Base-by-base conservation (phyloP, 306 rosid species). In the Leucaena leucocephala region DNA sequence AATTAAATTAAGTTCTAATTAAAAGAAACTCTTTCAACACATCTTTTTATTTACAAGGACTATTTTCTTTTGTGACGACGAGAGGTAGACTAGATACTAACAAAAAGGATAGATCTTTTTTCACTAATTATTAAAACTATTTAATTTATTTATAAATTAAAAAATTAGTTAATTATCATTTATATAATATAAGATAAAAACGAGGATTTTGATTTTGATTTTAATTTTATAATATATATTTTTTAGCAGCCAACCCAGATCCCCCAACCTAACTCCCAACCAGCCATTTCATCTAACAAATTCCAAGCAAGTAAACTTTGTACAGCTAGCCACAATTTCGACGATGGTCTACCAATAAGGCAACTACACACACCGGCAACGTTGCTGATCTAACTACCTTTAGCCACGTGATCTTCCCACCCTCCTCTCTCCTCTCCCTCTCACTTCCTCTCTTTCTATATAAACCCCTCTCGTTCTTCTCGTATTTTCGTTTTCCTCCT, bases 371-470 rank as follows among this genome's bases (percentile, higher is more conserved):
- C 40, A n/a, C 0, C 48, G 17, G 36, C 70, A 81, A 14, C 17
- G 49, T 4, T 42, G 50, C 80, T 76, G 75, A 69, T 85, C 89
- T 76, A 88, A 85, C 89, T 65, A 79, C 84, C 86, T 5, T 0
- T 19, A 14, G 78, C 88, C 91, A 88, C 89, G 89, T 88, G 91
- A 80, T 54, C 49, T 76, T 34, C 87, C 46, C 81, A 58, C 70
- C 78, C 35, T 1, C 55, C 55, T 17, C 8, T 4, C 38, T 43
- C 6, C 78, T 79, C 69, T 59, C 43, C n/a, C 12, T 15, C n/a
- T 4, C 39, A 3, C 3, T 36, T 4, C 39, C 4, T 0, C 58
- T 10, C 10, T 39, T 19, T 6, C 78, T 82, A 76, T 82, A 75
- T 82, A 81, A 65, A 19, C 57, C 22, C 71, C 12, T 5, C 69